Conservation (phyloP, 2,329 filamentous ascomycete species). For the Chaetomiaceae sp. region DNA sequence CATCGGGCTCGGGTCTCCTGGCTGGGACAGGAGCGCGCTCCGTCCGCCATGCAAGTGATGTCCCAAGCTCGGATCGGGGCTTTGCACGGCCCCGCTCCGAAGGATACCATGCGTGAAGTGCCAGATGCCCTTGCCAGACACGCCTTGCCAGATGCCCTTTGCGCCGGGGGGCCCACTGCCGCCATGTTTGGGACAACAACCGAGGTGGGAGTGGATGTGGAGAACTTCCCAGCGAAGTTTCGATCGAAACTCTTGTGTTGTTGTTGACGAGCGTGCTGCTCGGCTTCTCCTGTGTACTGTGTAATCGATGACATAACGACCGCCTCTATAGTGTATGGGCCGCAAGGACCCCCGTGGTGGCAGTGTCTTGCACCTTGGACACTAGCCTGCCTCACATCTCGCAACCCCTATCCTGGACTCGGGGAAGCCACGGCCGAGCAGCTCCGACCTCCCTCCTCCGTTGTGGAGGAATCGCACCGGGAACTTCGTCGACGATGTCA, state of each 20-base stretch:
- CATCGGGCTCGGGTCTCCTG: background rate
- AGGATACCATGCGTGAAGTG: background rate
- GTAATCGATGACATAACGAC: slow-evolving; percentile 1
- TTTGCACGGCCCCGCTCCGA: background rate
- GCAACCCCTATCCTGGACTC: background rate
- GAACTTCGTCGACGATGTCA: background rate
- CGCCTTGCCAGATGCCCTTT: too few relatives aligned
- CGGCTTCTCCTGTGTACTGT: too few relatives aligned
- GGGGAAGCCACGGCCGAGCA: background rate
- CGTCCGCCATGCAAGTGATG: background rate
- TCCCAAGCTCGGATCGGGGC: background rate
- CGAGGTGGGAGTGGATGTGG: slow-evolving; percentile 1
- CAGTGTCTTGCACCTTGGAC: background rate
- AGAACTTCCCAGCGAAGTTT: background rate
- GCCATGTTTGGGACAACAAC: background rate
- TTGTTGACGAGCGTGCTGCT: too few relatives aligned
- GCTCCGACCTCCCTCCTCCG: background rate
- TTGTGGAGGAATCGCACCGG: too few relatives aligned
- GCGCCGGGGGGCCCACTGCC: background rate
- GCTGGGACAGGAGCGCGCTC: background rate
- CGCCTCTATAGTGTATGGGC: too few relatives aligned
- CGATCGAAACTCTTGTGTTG: background rate
- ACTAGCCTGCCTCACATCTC: background rate
- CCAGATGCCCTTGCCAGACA: too few relatives aligned
- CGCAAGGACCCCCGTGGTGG: too few relatives aligned